These are phyloP conservation scores for Tulasnella sp. DNA, from an alignment of 768 basidiomycete genomes.

Conservation along the genomic window DNA sequence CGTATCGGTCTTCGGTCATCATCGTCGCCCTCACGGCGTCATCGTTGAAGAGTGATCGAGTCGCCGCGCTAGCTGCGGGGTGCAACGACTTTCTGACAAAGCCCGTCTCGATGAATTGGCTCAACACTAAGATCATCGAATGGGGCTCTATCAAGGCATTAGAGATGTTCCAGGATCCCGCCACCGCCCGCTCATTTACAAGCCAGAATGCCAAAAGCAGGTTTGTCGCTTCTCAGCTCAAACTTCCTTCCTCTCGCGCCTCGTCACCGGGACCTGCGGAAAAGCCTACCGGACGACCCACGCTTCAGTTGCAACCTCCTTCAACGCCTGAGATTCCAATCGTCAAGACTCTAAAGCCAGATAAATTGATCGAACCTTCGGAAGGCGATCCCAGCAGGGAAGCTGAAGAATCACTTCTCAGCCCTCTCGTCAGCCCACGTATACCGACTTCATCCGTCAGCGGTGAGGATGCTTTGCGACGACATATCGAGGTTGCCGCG, in stretches of 20 bases:
- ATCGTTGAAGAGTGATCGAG: constrained; percentile 86
- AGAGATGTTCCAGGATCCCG: constrained; percentile 82
- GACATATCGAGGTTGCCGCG: background rate
- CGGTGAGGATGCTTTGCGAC: constrained; percentile 3
- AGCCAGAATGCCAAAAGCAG: constrained; percentile 11
- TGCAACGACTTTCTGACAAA: constrained; percentile 99
- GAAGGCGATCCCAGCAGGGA: background rate
- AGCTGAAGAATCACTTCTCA: background rate
- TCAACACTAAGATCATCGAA: constrained; percentile 96
- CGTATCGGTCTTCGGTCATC: constrained; percentile 83
- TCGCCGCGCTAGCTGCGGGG: constrained; percentile 92
- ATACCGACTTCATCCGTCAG: background rate
- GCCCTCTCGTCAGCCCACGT: background rate
- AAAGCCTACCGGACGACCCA: background rate
- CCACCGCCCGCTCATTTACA: constrained; percentile 12
- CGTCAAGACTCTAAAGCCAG: background rate
- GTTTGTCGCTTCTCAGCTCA: constrained; percentile 15
- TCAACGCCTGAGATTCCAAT: constrained; percentile 9
- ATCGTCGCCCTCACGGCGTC: constrained; percentile 99
- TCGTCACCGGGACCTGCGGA: constrained; percentile 6
- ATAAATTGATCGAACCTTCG: background rate
- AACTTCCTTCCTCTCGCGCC: constrained; percentile 8
- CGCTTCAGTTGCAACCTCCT: constrained; percentile 4
- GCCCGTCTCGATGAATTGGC: constrained; percentile 87
- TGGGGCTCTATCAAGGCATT: constrained; percentile 97